Evolutionary conservation across 2,329 filamentous ascomycete species (phyloP).

Genomic region (Fusarium lyarnte): DNA sequence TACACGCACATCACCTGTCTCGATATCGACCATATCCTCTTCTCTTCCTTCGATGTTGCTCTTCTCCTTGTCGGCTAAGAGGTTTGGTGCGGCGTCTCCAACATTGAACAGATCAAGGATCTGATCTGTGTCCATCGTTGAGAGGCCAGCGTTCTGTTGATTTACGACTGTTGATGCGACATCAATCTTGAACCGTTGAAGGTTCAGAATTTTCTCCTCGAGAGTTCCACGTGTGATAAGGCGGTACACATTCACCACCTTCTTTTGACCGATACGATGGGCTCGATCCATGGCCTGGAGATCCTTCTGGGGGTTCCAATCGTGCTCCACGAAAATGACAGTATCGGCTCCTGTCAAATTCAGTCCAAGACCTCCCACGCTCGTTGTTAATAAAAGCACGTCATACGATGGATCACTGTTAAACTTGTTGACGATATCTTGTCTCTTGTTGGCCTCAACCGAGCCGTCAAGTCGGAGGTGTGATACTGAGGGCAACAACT

Average conservation of each 20-base stretch:
- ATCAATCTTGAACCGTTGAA: slow-evolving; percentile 99
- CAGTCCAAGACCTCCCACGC: slow-evolving; percentile 91
- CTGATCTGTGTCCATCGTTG: slow-evolving; percentile 97
- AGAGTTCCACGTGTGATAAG: slow-evolving; percentile 94
- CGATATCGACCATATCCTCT: slow-evolving; percentile 91
- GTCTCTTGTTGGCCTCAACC: slow-evolving; percentile 91
- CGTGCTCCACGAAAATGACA: slow-evolving; percentile 99
- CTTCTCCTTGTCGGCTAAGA: slow-evolving; percentile 69
- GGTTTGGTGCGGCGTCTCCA: slow-evolving; percentile 76
- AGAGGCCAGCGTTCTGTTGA: slow-evolving; percentile 94
- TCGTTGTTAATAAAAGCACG: slow-evolving; percentile 91
- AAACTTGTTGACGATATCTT: slow-evolving; percentile 99
- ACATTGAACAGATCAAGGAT: slow-evolving; percentile 97
- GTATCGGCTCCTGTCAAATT: slow-evolving; percentile 98
- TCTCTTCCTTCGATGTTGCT: slow-evolving; percentile 70
- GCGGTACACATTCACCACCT: slow-evolving; percentile 98
- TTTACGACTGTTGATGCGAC: slow-evolving; percentile 98
- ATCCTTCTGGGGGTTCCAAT: slow-evolving; percentile 99
- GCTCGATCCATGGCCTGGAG: slow-evolving; percentile 99
- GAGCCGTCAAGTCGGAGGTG: slow-evolving; percentile 93
- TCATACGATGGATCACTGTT: slow-evolving; percentile 98
- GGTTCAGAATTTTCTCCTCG: slow-evolving; percentile 97
- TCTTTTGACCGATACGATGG: slow-evolving; percentile 98
- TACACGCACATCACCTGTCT: slow-evolving; percentile 92
- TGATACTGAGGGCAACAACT: slow-evolving; percentile 90